Conservation (phyloP, 805 yeast genomes). For the Lipomyces lipofer region DNA sequence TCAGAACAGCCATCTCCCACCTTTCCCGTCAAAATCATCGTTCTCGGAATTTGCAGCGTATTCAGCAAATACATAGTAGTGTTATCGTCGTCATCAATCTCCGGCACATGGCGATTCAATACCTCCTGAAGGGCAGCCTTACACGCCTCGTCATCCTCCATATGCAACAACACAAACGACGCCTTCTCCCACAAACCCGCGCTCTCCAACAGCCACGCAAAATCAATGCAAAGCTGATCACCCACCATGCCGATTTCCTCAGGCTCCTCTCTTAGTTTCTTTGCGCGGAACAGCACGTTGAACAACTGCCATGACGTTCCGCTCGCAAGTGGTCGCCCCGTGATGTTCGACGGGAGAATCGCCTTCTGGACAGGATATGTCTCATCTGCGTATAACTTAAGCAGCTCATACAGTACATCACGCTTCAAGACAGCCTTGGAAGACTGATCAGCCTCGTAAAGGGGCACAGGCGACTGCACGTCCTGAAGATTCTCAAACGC, state of each 20-base stretch:
- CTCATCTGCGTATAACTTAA: slow-evolving; percentile 24
- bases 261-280: slow-evolving; percentile 25
- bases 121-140: slow-evolving; percentile 43
- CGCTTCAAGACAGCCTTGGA: not conserved
- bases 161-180: slow-evolving; percentile 60
- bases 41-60: slow-evolving; percentile 17
- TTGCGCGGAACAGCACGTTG: slow-evolving; percentile 43
- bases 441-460: not conserved
- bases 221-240: slow-evolving; percentile 45
- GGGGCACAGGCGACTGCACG: slow-evolving; percentile 10
- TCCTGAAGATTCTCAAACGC: slow-evolving; percentile 23
- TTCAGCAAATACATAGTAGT: slow-evolving; percentile 10
- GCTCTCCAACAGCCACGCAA: slow-evolving; percentile 55
- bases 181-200: slow-evolving; percentile 59
- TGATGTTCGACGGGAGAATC: slow-evolving; percentile 3
- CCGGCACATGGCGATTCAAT: slow-evolving; percentile 33
- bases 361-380: slow-evolving; percentile 16
- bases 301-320: slow-evolving; percentile 51
- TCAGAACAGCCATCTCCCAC: too few species aligned
- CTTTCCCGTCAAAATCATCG: slow-evolving; percentile 28
- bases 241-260: slow-evolving; percentile 24
- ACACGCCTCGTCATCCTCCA: slow-evolving; percentile 51
- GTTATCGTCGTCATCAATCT: slow-evolving; percentile 30
- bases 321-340: slow-evolving; percentile 13
- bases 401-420: slow-evolving; percentile 23